phyloP scores from a whole-genome alignment of 306 rosid species.

The Arachis stenosperma region DNA sequence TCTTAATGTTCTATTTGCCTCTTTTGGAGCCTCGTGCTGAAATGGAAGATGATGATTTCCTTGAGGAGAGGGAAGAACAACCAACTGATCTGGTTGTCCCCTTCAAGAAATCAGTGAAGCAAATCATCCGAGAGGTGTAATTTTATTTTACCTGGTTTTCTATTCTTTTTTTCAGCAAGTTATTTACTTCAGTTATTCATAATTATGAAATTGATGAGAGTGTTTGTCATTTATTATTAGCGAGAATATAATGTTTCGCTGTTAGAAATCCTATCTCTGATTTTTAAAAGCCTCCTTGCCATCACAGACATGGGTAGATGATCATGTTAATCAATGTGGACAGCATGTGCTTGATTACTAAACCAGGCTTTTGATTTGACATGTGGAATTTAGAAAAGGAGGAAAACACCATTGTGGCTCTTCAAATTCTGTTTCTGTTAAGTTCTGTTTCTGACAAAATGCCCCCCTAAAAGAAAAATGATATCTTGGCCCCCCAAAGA shows the following conservation, averaged over 20 bases:
- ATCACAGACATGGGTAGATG: no score
- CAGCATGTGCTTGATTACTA: not conserved
- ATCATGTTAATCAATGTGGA: no score
- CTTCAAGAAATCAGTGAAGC: slow-evolving; percentile 77
- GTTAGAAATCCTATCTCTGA: no score
- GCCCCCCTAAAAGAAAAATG: no score
- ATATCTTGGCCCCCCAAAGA: no score
- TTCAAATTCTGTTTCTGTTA: no score
- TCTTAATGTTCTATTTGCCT: slow-evolving; percentile 76
- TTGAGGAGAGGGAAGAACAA: slow-evolving; percentile 50
- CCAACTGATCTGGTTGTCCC: slow-evolving; percentile 62
- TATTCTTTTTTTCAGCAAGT: slow-evolving; percentile 22
- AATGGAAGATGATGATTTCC: slow-evolving; percentile 73
- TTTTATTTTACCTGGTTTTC: not conserved
- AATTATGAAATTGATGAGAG: slow-evolving; percentile 7
- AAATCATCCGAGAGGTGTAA: slow-evolving; percentile 83
- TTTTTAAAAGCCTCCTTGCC: no score
- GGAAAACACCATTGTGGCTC: no score
- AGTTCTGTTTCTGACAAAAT: no score
- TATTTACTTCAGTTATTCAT: slow-evolving; percentile 11
- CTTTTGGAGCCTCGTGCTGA: slow-evolving; percentile 79
- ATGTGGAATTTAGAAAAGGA: not conserved
- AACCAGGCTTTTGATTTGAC: slow-evolving; percentile 12
- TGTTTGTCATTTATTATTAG: slow-evolving; percentile 18
- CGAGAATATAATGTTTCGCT: not conserved